Conservation (phyloP, 306 rosid species). For the Lupinus albus region DNA sequence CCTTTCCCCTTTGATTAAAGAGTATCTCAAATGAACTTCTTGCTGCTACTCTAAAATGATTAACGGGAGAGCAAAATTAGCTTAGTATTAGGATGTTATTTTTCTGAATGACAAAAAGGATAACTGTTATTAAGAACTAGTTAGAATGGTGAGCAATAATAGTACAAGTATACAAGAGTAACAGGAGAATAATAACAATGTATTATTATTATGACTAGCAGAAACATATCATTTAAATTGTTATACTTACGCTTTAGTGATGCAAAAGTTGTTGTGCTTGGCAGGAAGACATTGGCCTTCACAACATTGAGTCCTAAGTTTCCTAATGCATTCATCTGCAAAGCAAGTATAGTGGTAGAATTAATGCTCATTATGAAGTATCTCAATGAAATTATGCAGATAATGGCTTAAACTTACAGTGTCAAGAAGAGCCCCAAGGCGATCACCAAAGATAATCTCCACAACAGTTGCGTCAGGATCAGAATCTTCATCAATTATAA, state of each 20-base stretch:
- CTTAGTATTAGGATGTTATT: too few species aligned
- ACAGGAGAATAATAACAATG: background rate
- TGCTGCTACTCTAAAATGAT: too few species aligned
- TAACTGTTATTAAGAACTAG: background rate
- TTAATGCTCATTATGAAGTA: too few species aligned
- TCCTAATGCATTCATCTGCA: slow-evolving; percentile 91
- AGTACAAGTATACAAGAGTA: background rate
- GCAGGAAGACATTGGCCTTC: slow-evolving; percentile 92
- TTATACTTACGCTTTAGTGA: slow-evolving; percentile 80
- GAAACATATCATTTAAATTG: background rate
- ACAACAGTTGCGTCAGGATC: slow-evolving; percentile 90
- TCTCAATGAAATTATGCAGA: background rate
- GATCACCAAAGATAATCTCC: slow-evolving; percentile 93
- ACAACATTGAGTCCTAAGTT: slow-evolving; percentile 93
- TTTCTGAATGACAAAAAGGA: too few species aligned
- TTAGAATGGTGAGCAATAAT: background rate
- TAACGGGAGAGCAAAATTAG: too few species aligned
- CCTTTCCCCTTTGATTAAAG: background rate
- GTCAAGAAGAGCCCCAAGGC: slow-evolving; percentile 97
- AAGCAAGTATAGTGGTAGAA: slow-evolving; percentile 35
- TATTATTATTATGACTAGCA: background rate
- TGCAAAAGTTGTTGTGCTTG: slow-evolving; percentile 89
- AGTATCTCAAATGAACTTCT: too few species aligned
- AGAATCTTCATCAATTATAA: slow-evolving; percentile 90
- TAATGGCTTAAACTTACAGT: slow-evolving; percentile 63